These are phyloP conservation scores for Niveomyces coronatus DNA, from an alignment of 2,329 filamentous ascomycete species.

Conservation along the genomic window DNA sequence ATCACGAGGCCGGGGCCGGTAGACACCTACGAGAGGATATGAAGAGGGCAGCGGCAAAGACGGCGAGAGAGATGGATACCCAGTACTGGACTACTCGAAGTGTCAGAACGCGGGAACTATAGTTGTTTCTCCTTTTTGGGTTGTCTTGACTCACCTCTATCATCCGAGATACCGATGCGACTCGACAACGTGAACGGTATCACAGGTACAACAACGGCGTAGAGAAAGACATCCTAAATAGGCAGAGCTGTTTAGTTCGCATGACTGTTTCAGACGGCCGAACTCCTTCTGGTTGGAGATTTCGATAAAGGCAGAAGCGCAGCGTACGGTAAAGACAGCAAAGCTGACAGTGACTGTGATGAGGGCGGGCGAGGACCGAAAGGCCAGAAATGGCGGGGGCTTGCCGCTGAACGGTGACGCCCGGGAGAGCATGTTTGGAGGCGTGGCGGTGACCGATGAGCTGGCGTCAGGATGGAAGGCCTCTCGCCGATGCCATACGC, in stretches of 20 bases:
- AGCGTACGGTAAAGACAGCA: conserved; percentile 24
- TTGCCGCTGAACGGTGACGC: conserved; percentile 12
- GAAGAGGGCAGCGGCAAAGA: conserved; percentile 22
- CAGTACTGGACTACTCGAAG: conserved; percentile 22
- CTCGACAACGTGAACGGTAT: conserved; percentile 21
- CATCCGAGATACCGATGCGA: conserved; percentile 16
- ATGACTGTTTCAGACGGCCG: too few species aligned
- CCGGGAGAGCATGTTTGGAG: conserved; percentile 14
- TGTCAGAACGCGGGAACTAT: neutral
- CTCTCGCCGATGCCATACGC: too few species aligned
- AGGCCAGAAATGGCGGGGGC: conserved; percentile 18
- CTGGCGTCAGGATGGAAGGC: too few species aligned
- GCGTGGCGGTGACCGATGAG: too few species aligned
- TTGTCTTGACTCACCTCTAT: conserved; percentile 12
- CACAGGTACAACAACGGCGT: conserved; percentile 24
- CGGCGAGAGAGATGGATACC: conserved; percentile 25
- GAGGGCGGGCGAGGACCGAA: conserved; percentile 22
- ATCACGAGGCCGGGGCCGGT: neutral
- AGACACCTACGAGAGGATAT: conserved; percentile 20
- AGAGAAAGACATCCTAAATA: conserved; percentile 25
- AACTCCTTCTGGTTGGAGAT: too few species aligned
- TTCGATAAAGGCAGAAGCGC: neutral
- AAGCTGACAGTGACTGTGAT: conserved; percentile 23
- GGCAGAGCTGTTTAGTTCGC: too few species aligned
- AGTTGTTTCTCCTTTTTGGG: neutral